These are phyloP conservation scores for Crithidia expoeki DNA, from an alignment of 208 protist species.

Conservation along the genomic window DNA sequence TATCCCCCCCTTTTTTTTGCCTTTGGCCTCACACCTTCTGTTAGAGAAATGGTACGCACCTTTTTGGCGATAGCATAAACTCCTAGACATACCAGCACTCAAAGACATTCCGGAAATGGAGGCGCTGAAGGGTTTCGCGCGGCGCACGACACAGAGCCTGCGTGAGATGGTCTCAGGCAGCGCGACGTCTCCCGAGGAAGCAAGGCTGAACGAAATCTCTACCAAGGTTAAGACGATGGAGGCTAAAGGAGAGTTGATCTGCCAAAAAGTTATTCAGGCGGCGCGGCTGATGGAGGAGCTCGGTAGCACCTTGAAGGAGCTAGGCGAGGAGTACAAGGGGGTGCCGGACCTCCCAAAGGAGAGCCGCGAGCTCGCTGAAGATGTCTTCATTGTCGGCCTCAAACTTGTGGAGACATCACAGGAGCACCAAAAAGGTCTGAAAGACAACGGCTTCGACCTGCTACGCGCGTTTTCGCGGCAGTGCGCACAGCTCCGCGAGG, in stretches of 20 bases:
- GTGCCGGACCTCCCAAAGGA: conserved; percentile 64
- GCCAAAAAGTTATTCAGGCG: conserved; percentile 56
- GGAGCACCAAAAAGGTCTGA: conserved; percentile 65
- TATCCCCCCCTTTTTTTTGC: no score
- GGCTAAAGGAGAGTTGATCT: conserved; percentile 47
- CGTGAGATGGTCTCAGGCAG: conserved; percentile 58
- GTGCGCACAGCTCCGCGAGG: conserved; percentile 49
- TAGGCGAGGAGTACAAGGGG: conserved; percentile 71
- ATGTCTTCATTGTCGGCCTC: conserved; percentile 55
- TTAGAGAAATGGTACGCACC: no score
- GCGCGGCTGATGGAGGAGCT: conserved; percentile 78
- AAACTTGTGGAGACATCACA: conserved; percentile 54
- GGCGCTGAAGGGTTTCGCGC: conserved; percentile 70
- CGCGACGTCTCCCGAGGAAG: conserved; percentile 48
- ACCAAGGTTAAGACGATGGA: conserved; percentile 58
- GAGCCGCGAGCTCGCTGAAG: conserved; percentile 53
- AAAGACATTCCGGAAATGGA: conserved; percentile 38
- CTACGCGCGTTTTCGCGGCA: conserved; percentile 56
- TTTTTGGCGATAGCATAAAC: no score
- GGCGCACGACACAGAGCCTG: conserved; percentile 81
- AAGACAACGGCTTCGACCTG: conserved; percentile 63
- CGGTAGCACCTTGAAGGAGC: conserved; percentile 59
- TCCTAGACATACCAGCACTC: not conserved
- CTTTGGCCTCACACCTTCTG: no score
- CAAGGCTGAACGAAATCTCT: conserved; percentile 40